Evolutionary conservation across 2,329 filamentous ascomycete species (phyloP).

Genomic region (Bertia moriformis): DNA sequence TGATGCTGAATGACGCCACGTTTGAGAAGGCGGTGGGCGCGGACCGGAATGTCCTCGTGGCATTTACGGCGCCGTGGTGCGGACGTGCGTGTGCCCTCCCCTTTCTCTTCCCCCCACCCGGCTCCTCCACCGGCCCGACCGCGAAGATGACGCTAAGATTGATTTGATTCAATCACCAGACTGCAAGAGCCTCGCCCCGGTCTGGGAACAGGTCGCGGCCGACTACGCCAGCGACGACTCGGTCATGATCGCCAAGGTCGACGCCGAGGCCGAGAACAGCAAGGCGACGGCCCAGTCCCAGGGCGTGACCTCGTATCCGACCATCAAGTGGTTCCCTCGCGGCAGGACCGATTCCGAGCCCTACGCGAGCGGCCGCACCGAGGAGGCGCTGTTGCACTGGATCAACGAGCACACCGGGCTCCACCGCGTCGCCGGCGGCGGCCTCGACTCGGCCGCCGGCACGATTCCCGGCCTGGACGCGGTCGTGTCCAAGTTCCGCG

Average conservation of each 20-base stretch:
- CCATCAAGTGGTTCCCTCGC: slow-evolving; percentile 92
- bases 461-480: slow-evolving; percentile 67
- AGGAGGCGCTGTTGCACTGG: slow-evolving; percentile 64
- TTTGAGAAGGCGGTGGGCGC: slow-evolving; percentile 68
- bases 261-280: slow-evolving; percentile 75
- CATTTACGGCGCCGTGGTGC: slow-evolving; percentile 97
- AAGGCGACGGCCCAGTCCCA: slow-evolving; percentile 65
- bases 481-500: slow-evolving; percentile 60
- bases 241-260: slow-evolving; percentile 86
- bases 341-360: slow-evolving; percentile 57
- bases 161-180: slow-evolving; percentile 34
- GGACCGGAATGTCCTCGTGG: slow-evolving; percentile 81
- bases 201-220: slow-evolving; percentile 73
- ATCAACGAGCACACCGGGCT: slow-evolving; percentile 83
- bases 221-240: slow-evolving; percentile 66
- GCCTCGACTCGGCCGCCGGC: slow-evolving; percentile 64
- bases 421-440: slow-evolving; percentile 68
- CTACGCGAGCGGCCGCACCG: slow-evolving; percentile 65
- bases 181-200: slow-evolving; percentile 87
- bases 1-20: slow-evolving; percentile 63
- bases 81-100: slow-evolving; percentile 95
- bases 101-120: slow-evolving; percentile 5
- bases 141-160: too few species aligned
- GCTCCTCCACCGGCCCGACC: slow-evolving; percentile 1
- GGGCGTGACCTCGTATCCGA: slow-evolving; percentile 76